Evolutionary conservation across 768 basidiomycete species (phyloP), one percentile per base, ranked within the genome.

Genomic region (Lactarius evosmus): DNA sequence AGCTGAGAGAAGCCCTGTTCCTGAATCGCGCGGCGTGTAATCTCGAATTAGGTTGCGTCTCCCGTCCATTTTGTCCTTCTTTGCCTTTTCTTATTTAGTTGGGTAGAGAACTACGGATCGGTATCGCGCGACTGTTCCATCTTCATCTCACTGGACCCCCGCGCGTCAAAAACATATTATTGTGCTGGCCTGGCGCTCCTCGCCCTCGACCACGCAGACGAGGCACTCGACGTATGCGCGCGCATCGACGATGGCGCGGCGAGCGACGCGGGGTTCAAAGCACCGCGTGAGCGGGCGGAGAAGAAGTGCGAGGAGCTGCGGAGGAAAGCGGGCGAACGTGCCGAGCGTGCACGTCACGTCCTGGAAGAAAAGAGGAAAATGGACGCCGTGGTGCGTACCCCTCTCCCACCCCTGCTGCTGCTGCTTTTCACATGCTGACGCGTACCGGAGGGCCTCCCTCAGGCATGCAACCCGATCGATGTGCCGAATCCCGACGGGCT

Each of bases 11-110:
- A 67, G 86, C 86, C 0, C 78, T 99, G 25, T 77, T 92, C 49
- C 86, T 87, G 72, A 99, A 99, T 75, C 84, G 95, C 46, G 95
- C 96, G 5, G 95, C 94, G 8, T 95, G 93, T 67, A 95, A 98
- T 72, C 80, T 98, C 19, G 92, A 93, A 72, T 82, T 95, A 22
- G 77, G 94, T 93, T 46, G 68, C 70, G 88, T 63, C 16, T 40
- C 4, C 22, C 52, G 66, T 4, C 51, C 33, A 53, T 53, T 53
- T 34, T 25, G 44, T 6, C 29, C 56, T 56, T 61, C 38, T n/a
- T 40, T 46, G 51, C 41, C 30, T 22, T 33, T 30, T 12, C 34
- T 19, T 19, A 27, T 34, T 34, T 17, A 16, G 9, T 49, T 29
- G 14, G 11, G 2, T 44, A 94, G 95, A 90, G 73, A 99, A 98